These are phyloP conservation scores for Paramecium bursaria DNA, from an alignment of 73 alveolate genomes.

Conservation along the genomic window DNA sequence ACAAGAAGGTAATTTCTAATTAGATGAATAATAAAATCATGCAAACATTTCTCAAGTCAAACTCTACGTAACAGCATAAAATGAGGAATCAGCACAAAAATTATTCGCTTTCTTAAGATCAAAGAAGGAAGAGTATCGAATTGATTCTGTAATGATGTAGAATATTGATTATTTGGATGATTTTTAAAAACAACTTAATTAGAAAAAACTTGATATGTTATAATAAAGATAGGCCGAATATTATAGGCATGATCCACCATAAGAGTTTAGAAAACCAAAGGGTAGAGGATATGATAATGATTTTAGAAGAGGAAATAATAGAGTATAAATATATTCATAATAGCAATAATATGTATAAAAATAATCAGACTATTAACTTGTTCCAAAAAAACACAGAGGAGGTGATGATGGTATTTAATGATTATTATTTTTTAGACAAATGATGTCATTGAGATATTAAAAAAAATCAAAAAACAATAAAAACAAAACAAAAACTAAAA, in stretches of 20 bases:
- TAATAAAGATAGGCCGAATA: too few relatives aligned
- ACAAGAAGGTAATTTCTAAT: background rate
- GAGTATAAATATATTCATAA: slow-evolving; percentile 2
- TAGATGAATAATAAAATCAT: slow-evolving; percentile 9
- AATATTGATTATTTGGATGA: slow-evolving; percentile 61
- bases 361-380: too few relatives aligned
- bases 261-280: too few relatives aligned
- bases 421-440: too few relatives aligned
- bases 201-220: background rate
- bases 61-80: slow-evolving; percentile 20
- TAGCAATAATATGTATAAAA: slow-evolving; percentile 8
- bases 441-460: too few relatives aligned
- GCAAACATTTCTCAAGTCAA: slow-evolving; percentile 9
- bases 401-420: too few relatives aligned
- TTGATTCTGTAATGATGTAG: slow-evolving; percentile 25
- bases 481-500: too few relatives aligned
- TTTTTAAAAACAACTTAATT: slow-evolving; percentile 18
- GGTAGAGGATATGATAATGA: too few relatives aligned
- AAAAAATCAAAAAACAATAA: too few relatives aligned
- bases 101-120: slow-evolving; percentile 10
- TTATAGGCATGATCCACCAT: too few relatives aligned
- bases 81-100: slow-evolving; percentile 14
- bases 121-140: background rate
- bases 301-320: too few relatives aligned
- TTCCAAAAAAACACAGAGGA: too few relatives aligned